phyloP scores from a whole-genome alignment of 192 early-diverging fungal genomes.

The Neocallimastix lanati region DNA sequence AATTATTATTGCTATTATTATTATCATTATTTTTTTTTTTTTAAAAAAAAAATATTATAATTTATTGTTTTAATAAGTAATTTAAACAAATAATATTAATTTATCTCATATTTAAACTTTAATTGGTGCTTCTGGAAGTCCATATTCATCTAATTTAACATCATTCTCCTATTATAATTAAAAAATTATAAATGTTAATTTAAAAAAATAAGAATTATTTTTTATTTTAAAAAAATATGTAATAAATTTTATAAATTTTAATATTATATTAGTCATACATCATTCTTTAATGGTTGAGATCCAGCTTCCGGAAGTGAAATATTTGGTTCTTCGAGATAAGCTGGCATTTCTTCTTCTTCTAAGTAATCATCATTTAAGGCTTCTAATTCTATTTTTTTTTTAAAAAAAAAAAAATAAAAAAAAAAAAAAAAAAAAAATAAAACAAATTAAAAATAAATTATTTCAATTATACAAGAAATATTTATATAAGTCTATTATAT shows the following conservation, averaged over 20 bases:
- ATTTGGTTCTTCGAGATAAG: slow-evolving; percentile 60
- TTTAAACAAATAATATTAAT: no score
- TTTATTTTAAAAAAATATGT: no score
- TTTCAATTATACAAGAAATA: not conserved
- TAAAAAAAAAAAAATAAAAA: not conserved
- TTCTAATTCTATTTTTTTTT: slow-evolving; percentile 54
- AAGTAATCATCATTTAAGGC: slow-evolving; percentile 82
- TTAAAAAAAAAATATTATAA: no score
- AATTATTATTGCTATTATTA: no score
- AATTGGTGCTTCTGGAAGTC: not conserved
- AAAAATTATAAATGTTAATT: no score
- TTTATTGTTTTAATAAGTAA: no score
- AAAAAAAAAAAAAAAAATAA: not conserved
- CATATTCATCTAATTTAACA: slow-evolving; percentile 1
- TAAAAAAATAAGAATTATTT: no score
- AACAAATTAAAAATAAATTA: not conserved
- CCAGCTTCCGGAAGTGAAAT: not conserved
- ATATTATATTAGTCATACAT: not conserved
- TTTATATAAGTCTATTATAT: not conserved
- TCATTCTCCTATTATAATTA: not conserved
- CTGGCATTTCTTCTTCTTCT: slow-evolving; percentile 63
- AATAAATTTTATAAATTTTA: no score
- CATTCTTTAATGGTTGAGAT: not conserved
- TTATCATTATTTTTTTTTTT: no score
- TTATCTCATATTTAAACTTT: no score